phyloP scores from a whole-genome alignment of 441 rosid species.

The Arabidopsis hybrid region DNA sequence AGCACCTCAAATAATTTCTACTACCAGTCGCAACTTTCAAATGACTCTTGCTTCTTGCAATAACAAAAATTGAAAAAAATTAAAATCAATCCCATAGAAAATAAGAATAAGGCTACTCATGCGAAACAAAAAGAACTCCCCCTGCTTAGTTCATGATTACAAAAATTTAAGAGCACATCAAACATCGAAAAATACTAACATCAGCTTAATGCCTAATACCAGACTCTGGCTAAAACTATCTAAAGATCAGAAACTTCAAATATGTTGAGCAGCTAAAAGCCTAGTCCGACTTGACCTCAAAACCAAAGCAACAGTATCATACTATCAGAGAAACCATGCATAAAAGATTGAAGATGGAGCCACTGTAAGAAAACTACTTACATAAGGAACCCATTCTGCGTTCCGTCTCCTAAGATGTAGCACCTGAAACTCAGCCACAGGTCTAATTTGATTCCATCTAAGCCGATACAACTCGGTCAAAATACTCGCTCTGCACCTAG shows the following conservation, averaged over 20 bases:
- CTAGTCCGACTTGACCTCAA: conserved; percentile 10
- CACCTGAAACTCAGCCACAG: conserved; percentile 89
- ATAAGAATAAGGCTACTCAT: conserved; percentile 8
- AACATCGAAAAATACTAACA: conserved; percentile 11
- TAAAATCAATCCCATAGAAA: conserved; percentile 12
- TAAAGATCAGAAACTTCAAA: conserved; percentile 2
- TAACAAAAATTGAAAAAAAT: neutral
- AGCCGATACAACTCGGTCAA: conserved; percentile 88
- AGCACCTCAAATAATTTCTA: neutral
- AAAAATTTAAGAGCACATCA: neutral
- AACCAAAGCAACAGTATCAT: conserved; percentile 8
- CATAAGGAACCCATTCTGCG: conserved; percentile 88
- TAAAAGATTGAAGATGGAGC: conserved; percentile 59
- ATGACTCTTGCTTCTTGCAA: conserved; percentile 15
- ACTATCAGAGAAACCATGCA: conserved; percentile 2
- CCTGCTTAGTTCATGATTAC: neutral
- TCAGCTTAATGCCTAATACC: conserved; percentile 7
- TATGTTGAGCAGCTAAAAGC: conserved; percentile 1
- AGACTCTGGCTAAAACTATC: neutral
- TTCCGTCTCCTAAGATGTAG: conserved; percentile 81
- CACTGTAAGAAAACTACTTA: conserved; percentile 51
- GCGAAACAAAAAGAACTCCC: neutral
- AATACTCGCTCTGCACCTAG: conserved; percentile 80
- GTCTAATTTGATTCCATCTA: conserved; percentile 68
- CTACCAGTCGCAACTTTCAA: conserved; percentile 9